Percentiles rank a stretch among this genome's conserved stretches.
Evolutionary conservation across 768 basidiomycete genomes (phyloP).

Genomic region (Rhodotorula diobovata): DNA sequence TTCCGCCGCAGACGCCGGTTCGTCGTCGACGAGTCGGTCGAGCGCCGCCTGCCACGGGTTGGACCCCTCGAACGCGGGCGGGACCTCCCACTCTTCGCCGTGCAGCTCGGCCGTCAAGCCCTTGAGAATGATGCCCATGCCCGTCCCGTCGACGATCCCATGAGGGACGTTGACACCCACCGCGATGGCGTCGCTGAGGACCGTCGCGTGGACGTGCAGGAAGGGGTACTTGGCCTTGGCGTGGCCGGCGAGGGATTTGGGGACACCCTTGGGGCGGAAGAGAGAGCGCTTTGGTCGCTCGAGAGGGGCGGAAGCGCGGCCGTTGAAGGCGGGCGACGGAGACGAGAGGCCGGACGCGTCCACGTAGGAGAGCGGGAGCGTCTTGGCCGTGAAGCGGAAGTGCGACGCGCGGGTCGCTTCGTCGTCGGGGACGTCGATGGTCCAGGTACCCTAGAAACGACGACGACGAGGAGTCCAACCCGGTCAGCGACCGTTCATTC

Average conservation of each 20-base stretch:
- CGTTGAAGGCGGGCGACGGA: not conserved
- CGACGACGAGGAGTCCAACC: too few relatives aligned
- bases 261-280: not conserved
- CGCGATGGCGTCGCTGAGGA: not conserved
- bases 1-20: too few relatives aligned
- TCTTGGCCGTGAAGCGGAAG: not conserved
- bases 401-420: too few relatives aligned
- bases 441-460: not conserved
- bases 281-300: not conserved
- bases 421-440: not conserved
- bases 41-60: not conserved
- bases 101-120: conserved; percentile 6
- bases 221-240: not conserved
- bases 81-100: not conserved
- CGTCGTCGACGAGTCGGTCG: not conserved
- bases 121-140: not conserved
- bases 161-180: conserved; percentile 7
- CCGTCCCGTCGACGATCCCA: conserved; percentile 2
- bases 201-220: not conserved
- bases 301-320: not conserved
- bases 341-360: not conserved
- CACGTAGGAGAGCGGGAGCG: not conserved
- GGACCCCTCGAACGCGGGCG: not conserved
- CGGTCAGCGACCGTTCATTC: too few relatives aligned
- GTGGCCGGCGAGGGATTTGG: not conserved